phyloP scores from a whole-genome alignment of 345 rosid species.

The Syzygium grande region DNA sequence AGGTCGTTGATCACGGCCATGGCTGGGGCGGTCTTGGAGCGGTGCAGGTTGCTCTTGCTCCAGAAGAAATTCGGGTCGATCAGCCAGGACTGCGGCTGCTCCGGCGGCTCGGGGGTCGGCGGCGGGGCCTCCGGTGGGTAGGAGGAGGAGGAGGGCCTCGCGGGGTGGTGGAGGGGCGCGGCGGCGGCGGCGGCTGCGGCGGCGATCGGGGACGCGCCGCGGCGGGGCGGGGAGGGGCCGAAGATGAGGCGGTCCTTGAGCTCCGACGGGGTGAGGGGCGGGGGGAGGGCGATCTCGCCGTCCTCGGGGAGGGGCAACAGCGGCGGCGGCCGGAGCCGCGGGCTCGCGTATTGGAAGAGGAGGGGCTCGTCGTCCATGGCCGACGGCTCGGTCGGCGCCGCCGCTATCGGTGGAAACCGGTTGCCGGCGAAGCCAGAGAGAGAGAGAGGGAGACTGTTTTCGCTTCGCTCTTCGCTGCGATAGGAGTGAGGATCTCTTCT shows the following conservation, averaged over 20 bases:
- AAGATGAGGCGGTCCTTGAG: slow-evolving; percentile 65
- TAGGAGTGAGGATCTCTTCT: background rate
- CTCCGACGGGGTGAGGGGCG: slow-evolving; percentile 58
- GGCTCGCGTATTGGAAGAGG: slow-evolving; percentile 23
- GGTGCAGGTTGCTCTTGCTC: slow-evolving; percentile 36
- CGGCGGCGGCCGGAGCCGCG: slow-evolving; percentile 24
- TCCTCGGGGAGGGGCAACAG: slow-evolving; percentile 70
- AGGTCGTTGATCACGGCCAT: slow-evolving; percentile 59
- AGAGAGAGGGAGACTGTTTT: background rate
- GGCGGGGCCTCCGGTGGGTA: slow-evolving; percentile 3
- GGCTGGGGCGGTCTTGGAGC: slow-evolving; percentile 82
- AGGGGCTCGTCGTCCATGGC: slow-evolving; percentile 53
- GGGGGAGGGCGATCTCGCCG: slow-evolving; percentile 45
- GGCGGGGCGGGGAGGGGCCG: slow-evolving; percentile 44
- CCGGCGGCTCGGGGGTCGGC: slow-evolving; percentile 1
- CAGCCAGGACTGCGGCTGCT: slow-evolving; percentile 19
- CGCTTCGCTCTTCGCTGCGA: background rate
- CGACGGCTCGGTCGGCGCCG: background rate
- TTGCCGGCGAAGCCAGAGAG: background rate
- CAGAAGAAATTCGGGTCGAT: slow-evolving; percentile 2
- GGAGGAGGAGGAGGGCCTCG: slow-evolving; percentile 3
- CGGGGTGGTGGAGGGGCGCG: background rate
- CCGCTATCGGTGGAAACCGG: background rate
- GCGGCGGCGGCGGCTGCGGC: background rate
- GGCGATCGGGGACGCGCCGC: slow-evolving; percentile 9